Conservation (phyloP, 257 asterid species). For the Parsonsia alboflavescens region DNA sequence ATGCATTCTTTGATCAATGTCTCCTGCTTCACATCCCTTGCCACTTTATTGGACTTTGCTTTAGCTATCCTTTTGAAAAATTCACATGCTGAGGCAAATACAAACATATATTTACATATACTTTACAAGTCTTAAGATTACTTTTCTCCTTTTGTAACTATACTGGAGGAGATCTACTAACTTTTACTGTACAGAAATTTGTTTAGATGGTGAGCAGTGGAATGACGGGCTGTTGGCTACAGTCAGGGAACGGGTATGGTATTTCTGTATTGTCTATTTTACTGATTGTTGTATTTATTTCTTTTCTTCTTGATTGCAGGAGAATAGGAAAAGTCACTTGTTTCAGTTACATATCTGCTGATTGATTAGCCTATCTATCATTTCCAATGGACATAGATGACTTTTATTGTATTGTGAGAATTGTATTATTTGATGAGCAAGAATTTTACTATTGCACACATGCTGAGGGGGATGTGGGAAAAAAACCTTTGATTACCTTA, state of each 20-base stretch:
- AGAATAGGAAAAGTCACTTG: background rate
- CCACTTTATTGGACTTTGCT: background rate
- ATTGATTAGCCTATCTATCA: background rate
- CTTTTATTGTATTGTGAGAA: background rate
- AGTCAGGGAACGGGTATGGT: slow-evolving; percentile 83
- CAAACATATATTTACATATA: background rate
- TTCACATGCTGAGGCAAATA: background rate
- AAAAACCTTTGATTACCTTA: background rate
- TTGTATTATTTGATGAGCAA: background rate
- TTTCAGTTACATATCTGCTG: background rate
- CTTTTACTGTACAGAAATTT: slow-evolving; percentile 54
- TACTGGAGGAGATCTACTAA: background rate
- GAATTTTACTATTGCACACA: background rate
- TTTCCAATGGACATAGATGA: background rate
- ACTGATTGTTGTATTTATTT: background rate
- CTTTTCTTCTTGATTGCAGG: background rate
- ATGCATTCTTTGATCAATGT: background rate
- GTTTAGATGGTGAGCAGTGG: slow-evolving; percentile 95
- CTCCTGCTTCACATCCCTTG: background rate
- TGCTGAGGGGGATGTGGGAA: background rate
- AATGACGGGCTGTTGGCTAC: slow-evolving; percentile 95
- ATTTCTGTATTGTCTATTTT: background rate
- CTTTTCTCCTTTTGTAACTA: background rate
- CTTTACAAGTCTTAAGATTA: background rate
- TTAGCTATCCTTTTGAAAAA: background rate